Conservation (phyloP, 2,329 filamentous ascomycete species). For the Dryadomyces quercivorus region DNA sequence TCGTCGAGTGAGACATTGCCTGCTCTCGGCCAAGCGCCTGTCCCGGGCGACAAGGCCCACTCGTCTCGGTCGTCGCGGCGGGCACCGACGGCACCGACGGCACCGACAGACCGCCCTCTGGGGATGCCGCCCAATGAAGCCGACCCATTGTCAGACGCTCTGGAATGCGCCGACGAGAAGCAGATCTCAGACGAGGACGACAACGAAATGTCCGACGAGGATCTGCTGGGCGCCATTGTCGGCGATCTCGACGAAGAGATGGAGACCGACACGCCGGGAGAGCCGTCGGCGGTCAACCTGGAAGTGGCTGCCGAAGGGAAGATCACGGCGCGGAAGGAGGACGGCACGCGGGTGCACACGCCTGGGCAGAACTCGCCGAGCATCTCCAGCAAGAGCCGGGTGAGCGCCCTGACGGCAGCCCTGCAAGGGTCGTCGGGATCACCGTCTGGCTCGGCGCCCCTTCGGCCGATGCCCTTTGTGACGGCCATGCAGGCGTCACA, state of each 20-base stretch:
- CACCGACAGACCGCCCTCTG: constrained; percentile 38
- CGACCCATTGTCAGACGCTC: constrained; percentile 52
- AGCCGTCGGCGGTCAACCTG: constrained; percentile 81
- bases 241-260: constrained; percentile 81
- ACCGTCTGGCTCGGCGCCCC: constrained; percentile 40
- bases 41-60: constrained; percentile 37
- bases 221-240: constrained; percentile 74
- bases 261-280: constrained; percentile 56
- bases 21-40: constrained; percentile 25
- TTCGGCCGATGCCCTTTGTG: constrained; percentile 68
- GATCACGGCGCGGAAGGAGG: constrained; percentile 82
- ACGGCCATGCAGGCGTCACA: constrained; percentile 74
- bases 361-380: constrained; percentile 49
- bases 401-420: constrained; percentile 24
- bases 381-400: constrained; percentile 19
- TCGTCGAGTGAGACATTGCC: constrained; percentile 21
- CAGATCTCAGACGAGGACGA: constrained; percentile 60
- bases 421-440: constrained; percentile 31
- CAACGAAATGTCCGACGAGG: constrained; percentile 51
- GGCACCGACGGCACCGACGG: constrained; percentile 33
- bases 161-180: constrained; percentile 91
- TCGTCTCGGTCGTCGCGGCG: constrained; percentile 54
- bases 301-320: constrained; percentile 79
- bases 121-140: constrained; percentile 42
- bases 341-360: constrained; percentile 76